Evolutionary conservation across 208 protist genomes (phyloP).

Genomic region (Wallacemonas rigidus): DNA sequence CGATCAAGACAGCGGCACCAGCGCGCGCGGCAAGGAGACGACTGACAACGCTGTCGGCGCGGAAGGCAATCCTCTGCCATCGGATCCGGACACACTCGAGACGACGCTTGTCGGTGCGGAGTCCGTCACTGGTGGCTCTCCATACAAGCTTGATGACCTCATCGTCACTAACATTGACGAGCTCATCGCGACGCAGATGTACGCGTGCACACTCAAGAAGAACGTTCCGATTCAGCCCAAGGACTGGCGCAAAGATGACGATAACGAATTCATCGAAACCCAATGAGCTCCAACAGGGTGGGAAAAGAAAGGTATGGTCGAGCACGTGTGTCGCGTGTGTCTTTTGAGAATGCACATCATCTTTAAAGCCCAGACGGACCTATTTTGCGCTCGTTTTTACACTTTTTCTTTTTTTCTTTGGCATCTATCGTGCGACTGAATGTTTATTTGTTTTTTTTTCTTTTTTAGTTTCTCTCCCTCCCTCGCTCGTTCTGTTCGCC

Average conservation of each 20-base stretch:
- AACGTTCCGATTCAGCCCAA: constrained; percentile 36
- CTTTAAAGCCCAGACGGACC: no score
- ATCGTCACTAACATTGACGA: constrained; percentile 76
- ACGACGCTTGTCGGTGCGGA: constrained; percentile 10
- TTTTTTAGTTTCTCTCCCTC: background rate
- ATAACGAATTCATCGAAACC: constrained; percentile 23
- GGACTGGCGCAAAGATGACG: constrained; percentile 19
- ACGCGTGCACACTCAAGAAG: constrained; percentile 39
- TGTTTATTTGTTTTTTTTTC: constrained; percentile 1
- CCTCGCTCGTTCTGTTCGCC: no score
- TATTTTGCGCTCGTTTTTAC: background rate
- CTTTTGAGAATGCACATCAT: no score
- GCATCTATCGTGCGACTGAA: background rate
- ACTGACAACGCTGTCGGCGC: no score
- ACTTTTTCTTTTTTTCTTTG: constrained; percentile 17
- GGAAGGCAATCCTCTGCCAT: background rate
- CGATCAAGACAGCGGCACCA: background rate
- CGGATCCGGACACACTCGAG: constrained; percentile 16
- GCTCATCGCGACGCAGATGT: constrained; percentile 33
- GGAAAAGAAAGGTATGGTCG: no score
- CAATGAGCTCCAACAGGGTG: background rate
- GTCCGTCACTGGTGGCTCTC: constrained; percentile 6
- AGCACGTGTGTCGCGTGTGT: no score
- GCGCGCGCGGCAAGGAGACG: background rate
- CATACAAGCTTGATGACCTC: constrained; percentile 39